Evolutionary conservation across 441 rosid genomes (phyloP), one percentile per base, ranked within the genome.

Genomic region (Geranium incanum): DNA sequence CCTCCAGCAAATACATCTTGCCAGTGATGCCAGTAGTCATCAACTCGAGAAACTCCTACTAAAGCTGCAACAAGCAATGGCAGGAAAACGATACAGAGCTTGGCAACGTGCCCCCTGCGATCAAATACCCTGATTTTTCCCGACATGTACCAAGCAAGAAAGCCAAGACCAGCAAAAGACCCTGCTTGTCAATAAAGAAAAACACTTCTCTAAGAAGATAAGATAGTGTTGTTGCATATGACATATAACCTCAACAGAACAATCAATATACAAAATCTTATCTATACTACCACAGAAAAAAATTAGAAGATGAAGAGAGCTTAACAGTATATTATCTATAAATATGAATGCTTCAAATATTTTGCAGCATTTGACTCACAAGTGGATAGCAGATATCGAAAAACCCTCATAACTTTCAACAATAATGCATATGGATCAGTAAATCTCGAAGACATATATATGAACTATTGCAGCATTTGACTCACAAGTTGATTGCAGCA

Each of bases 11-110:
- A 91, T 64, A 91, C 96, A 72, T 93, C 98, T 76, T 86, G 92
- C 98, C 98, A 93, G 66, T 93, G 97, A 82, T 93, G 98, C 97
- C 96, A 86, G 79, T 93, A 93, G 81, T 93, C 97, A 78, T 91
- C 96, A 70, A 93, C 97, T 74, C 97, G 89, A 72, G 98, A 89
- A 64, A 91, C 79, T 18, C 87, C 98, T 5, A 93, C 93, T 67
- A 91, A 94, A 50, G 88, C 72, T 50, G 97, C 96, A 65, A 69
- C 65, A 69, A 93, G 85, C 69, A 91, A 63, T 72, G 98, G 97
- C 68, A 89, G 79, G 74, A 91, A 72, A 72, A 88, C 67, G 7
- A 93, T 64, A 73, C 96, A 89, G 16, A 93, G 83, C 76, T 93
- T 93, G 43, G 95, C 98, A 72, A 89, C 81, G 69, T 93, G 98